Conservation (phyloP, 2,329 filamentous ascomycete species). For the Hypoxylon sp. region DNA sequence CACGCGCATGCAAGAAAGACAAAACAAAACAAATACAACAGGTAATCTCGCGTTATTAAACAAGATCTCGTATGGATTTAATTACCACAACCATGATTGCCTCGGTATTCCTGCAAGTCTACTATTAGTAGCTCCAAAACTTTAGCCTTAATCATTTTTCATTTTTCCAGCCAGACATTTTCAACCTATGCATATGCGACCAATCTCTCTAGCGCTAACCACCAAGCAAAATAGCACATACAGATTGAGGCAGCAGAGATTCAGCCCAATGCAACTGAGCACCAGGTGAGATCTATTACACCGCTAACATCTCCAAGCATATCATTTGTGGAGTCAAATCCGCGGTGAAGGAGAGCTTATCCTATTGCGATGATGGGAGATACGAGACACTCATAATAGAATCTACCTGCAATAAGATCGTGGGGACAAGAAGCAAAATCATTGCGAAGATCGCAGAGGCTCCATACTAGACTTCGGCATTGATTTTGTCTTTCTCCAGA, state of each 20-base stretch:
- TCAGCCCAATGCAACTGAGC: slow-evolving; percentile 17
- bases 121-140: slow-evolving; percentile 22
- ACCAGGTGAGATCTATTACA: slow-evolving; percentile 26
- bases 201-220: slow-evolving; percentile 10
- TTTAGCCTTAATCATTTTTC: too few species aligned
- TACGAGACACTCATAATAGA: slow-evolving; percentile 21
- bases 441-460: slow-evolving; percentile 8
- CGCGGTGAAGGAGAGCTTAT: slow-evolving; percentile 4
- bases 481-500: slow-evolving; percentile 15
- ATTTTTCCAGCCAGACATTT: too few species aligned
- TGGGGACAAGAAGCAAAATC: neutral
- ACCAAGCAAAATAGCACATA: slow-evolving; percentile 13
- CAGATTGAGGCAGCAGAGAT: slow-evolving; percentile 16
- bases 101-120: too few species aligned
- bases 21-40: too few species aligned
- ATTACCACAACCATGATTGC: slow-evolving; percentile 23
- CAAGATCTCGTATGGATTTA: slow-evolving; percentile 32
- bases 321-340: slow-evolving; percentile 13
- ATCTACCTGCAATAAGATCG: neutral
- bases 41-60: slow-evolving; percentile 25
- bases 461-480: slow-evolving; percentile 11
- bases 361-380: slow-evolving; percentile 1
- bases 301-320: slow-evolving; percentile 5
- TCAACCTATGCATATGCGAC: neutral
- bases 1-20: too few species aligned